Percentiles rank a stretch among this genome's conserved stretches.
phyloP scores from a whole-genome alignment of 2,329 filamentous ascomycete species.

The Pestalotiopsis sp. region DNA sequence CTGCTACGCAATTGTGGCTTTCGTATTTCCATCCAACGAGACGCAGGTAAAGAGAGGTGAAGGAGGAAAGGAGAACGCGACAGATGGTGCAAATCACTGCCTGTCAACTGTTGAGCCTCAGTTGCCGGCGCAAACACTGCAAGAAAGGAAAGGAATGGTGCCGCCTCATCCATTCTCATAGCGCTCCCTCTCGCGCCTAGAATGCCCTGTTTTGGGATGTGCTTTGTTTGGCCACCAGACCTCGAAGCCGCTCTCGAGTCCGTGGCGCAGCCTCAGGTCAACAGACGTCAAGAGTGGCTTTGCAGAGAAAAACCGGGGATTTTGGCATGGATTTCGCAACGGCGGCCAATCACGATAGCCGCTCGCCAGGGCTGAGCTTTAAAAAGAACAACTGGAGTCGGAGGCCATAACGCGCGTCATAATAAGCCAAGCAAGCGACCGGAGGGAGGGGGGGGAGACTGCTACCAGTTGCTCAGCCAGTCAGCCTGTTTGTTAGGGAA shows the following conservation, averaged over 20 bases:
- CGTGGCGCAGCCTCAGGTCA: conserved; percentile 8
- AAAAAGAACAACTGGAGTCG: conserved; percentile 13
- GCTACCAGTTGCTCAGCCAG: background rate
- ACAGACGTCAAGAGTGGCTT: conserved; percentile 6
- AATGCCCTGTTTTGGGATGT: background rate
- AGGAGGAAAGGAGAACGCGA: too few species aligned
- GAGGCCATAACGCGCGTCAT: conserved; percentile 17
- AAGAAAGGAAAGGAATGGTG: background rate
- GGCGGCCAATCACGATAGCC: background rate
- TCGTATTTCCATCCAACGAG: background rate
- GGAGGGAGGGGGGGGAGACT: background rate
- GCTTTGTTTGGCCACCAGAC: background rate
- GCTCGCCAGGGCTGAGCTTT: conserved; percentile 14
- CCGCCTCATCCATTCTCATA: background rate
- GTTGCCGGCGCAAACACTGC: background rate
- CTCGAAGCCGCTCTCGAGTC: background rate
- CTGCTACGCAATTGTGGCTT: background rate
- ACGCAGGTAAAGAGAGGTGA: background rate
- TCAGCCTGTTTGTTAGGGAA: conserved; percentile 2
- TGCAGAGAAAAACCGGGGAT: conserved; percentile 5
- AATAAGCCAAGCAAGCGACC: background rate
- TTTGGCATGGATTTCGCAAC: background rate
- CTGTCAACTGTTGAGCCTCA: background rate
- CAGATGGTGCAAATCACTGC: too few species aligned
- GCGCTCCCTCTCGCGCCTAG: background rate